Conservation (phyloP, 345 rosid species). For the Brassica incana region DNA sequence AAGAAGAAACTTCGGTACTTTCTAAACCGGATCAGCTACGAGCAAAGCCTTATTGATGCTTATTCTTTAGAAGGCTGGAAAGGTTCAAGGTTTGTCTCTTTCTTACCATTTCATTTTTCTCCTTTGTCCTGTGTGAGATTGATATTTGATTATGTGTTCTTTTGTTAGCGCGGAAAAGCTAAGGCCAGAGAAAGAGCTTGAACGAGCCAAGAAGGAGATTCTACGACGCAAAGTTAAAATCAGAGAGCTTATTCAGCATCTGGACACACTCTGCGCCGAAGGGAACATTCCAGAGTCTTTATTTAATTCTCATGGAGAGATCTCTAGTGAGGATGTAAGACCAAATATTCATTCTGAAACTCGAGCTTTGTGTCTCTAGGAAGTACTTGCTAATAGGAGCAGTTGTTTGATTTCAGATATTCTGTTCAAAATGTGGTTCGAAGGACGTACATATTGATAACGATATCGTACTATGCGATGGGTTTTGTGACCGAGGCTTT, state of each 20-base stretch:
- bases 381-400: conserved; percentile 32
- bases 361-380: conserved; percentile 16
- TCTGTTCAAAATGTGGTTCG: conserved; percentile 95
- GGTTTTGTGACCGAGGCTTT: conserved; percentile 91
- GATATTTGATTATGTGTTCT: conserved; percentile 15
- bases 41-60: conserved; percentile 80
- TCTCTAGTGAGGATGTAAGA: conserved; percentile 96
- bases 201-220: conserved; percentile 85
- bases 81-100: conserved; percentile 75
- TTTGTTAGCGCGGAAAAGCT: conserved; percentile 83
- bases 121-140: neutral
- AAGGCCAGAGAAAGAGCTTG: conserved; percentile 95
- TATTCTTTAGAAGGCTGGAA: conserved; percentile 99
- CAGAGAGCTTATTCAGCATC: conserved; percentile 78
- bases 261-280: conserved; percentile 74
- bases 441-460: conserved; percentile 74
- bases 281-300: conserved; percentile 77
- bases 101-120: neutral
- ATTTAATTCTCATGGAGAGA: conserved; percentile 91
- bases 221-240: conserved; percentile 67
- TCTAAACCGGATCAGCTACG: conserved; percentile 67
- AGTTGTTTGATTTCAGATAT: conserved; percentile 61
- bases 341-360: neutral
- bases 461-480: conserved; percentile 97
- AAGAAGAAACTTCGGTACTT: conserved; percentile 72